Conservation (phyloP, 2,329 filamentous ascomycete genomes). For the Ambrosiella cleistominuta region DNA sequence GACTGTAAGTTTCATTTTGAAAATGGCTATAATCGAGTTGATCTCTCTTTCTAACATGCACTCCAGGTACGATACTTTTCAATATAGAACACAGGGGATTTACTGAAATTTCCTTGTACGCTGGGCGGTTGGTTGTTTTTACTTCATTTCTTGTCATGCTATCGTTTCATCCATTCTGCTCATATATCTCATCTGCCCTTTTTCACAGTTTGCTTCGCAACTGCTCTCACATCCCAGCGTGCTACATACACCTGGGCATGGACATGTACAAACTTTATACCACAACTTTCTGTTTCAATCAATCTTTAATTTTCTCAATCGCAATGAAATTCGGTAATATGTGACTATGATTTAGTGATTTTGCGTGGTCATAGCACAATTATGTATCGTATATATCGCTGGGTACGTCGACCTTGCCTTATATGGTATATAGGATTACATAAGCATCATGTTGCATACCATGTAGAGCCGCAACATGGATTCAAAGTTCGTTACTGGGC, state of each 20-base stretch:
- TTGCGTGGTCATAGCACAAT: no score
- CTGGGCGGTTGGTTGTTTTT: neutral
- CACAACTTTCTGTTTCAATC: neutral
- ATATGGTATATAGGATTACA: neutral
- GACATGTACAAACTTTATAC: neutral
- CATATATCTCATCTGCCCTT: neutral
- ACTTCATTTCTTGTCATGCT: neutral
- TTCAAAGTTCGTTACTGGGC: neutral
- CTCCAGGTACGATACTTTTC: slow-evolving; percentile 62
- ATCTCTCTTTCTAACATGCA: neutral
- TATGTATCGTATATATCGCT: neutral
- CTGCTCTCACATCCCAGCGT: no score
- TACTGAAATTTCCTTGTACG: slow-evolving; percentile 33
- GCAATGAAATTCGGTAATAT: no score
- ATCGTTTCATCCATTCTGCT: neutral
- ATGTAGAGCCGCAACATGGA: neutral
- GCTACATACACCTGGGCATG: neutral
- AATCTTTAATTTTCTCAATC: neutral
- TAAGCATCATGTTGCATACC: no score
- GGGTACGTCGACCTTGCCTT: neutral
- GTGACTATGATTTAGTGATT: no score
- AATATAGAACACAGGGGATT: slow-evolving; percentile 76
- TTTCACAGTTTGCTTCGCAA: no score
- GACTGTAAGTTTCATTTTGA: slow-evolving; percentile 41
- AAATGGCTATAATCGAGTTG: neutral